Evolutionary conservation across 768 basidiomycete species (phyloP).

Genomic region (Podaxis carcinomalis): DNA sequence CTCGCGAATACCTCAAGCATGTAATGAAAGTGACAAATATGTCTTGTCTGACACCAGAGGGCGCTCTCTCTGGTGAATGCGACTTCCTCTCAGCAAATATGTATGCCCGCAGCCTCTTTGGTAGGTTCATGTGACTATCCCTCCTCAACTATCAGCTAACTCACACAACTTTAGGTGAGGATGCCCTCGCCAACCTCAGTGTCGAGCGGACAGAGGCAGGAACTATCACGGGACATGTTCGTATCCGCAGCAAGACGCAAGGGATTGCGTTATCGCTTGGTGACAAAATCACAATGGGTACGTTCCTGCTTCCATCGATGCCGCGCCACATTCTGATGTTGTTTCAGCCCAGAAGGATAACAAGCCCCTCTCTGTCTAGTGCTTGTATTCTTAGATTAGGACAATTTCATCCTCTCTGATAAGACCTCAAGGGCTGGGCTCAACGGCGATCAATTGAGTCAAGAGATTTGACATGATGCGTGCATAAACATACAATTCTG

Average conservation of each 20-base stretch:
- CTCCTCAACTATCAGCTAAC: neutral
- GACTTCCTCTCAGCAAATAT: slow-evolving; percentile 96
- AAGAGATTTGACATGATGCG: neutral
- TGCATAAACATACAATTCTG: slow-evolving; percentile 1
- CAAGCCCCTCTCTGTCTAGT: slow-evolving; percentile 32
- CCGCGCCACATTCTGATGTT: neutral
- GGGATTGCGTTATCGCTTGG: slow-evolving; percentile 93
- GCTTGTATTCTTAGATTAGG: slow-evolving; percentile 7
- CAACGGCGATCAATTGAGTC: neutral
- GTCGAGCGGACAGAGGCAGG: slow-evolving; percentile 85
- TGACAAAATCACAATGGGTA: slow-evolving; percentile 77
- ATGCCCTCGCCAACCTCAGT: slow-evolving; percentile 91
- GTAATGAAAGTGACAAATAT: slow-evolving; percentile 98
- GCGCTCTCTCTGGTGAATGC: slow-evolving; percentile 92
- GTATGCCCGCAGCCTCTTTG: slow-evolving; percentile 93
- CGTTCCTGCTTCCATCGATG: slow-evolving; percentile 7
- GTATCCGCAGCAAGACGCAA: slow-evolving; percentile 96
- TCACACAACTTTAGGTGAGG: slow-evolving; percentile 62
- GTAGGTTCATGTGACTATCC: slow-evolving; percentile 38
- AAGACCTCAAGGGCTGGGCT: neutral
- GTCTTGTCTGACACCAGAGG: slow-evolving; percentile 94
- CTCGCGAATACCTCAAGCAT: slow-evolving; percentile 86
- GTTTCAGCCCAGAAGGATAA: slow-evolving; percentile 36
- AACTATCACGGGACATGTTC: slow-evolving; percentile 85
- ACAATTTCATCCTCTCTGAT: neutral